phyloP scores from a whole-genome alignment of 306 rosid genomes.

The Astragalus membranaceus region DNA sequence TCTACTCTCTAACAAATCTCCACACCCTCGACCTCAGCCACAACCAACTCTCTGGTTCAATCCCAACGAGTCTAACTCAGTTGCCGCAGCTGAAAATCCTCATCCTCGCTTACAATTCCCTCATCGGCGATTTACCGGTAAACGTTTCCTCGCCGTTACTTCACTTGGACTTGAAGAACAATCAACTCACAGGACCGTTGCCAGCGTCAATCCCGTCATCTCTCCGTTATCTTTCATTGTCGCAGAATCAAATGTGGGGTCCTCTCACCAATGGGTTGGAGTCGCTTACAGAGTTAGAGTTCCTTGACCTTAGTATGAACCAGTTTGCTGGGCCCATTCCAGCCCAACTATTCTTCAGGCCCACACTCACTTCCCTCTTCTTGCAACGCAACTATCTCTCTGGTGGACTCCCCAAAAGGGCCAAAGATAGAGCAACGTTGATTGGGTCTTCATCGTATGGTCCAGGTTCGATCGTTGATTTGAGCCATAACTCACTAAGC shows the following conservation, averaged over 20 bases:
- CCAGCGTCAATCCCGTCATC: conserved; percentile 43
- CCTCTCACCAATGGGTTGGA: conserved; percentile 45
- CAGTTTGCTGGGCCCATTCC: conserved; percentile 53
- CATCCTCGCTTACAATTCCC: conserved; percentile 46
- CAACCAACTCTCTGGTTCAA: conserved; percentile 51
- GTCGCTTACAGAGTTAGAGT: conserved; percentile 41
- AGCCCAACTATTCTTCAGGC: conserved; percentile 43
- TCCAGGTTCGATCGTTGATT: conserved; percentile 51
- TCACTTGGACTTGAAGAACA: conserved; percentile 52
- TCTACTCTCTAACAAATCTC: conserved; percentile 41
- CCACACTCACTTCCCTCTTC: conserved; percentile 39
- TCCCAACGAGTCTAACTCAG: conserved; percentile 41
- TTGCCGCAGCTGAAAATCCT: conserved; percentile 47
- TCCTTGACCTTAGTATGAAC: conserved; percentile 61
- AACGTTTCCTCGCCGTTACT: conserved; percentile 42
- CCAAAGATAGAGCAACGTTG: neutral
- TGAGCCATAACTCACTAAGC: conserved; percentile 50
- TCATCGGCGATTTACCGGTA: conserved; percentile 35
- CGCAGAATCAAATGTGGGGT: conserved; percentile 50
- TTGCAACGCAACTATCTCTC: conserved; percentile 69
- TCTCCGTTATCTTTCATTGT: conserved; percentile 61
- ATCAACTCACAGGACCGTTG: conserved; percentile 39
- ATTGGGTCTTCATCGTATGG: conserved; percentile 30
- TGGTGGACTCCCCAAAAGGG: conserved; percentile 36
- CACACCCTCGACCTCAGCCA: conserved; percentile 81